A percentile compares a stretch with the other conserved stretches of the same genome.
These are phyloP conservation scores for Psidium guajava DNA, from an alignment of 345 rosid genomes.

Conservation along the genomic window DNA sequence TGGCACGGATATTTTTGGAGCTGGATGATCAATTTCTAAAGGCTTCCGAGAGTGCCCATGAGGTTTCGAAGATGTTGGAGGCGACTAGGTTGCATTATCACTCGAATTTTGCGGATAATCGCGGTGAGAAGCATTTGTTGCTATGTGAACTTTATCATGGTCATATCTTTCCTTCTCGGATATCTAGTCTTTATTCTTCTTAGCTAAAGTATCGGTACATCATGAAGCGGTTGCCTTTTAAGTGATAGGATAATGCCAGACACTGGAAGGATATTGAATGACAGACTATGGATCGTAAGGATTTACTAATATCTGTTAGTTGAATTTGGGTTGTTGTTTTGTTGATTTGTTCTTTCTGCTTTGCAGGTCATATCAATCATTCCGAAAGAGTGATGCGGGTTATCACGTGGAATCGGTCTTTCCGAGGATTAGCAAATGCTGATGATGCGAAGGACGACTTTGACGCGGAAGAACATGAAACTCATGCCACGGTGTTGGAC, in stretches of 20 bases:
- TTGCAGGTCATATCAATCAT: constrained; percentile 86
- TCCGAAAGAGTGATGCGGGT: constrained; percentile 92
- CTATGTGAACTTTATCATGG: neutral
- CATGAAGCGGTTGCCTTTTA: neutral
- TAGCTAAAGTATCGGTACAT: neutral
- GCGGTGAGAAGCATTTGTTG: constrained; percentile 30
- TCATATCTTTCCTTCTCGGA: neutral
- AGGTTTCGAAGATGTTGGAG: constrained; percentile 91
- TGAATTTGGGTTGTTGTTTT: neutral
- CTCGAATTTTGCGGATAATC: constrained; percentile 95
- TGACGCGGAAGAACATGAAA: constrained; percentile 73
- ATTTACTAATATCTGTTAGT: neutral
- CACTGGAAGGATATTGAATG: neutral
- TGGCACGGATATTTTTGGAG: constrained; percentile 44
- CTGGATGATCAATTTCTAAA: constrained; percentile 86
- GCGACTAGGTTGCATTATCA: constrained; percentile 92
- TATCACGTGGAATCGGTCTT: constrained; percentile 93
- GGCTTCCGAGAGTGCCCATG: constrained; percentile 89
- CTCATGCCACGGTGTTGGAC: constrained; percentile 94
- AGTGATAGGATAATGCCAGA: neutral
- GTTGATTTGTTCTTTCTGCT: neutral
- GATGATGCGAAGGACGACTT: constrained; percentile 66
- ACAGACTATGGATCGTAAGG: neutral
- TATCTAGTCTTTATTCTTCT: neutral
- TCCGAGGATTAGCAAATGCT: constrained; percentile 39